A percentile compares a stretch with the other conserved stretches of the same genome.
phyloP scores from a whole-genome alignment of 495 filamentous ascomycete genomes.

The Astrothelium macrocarpum region DNA sequence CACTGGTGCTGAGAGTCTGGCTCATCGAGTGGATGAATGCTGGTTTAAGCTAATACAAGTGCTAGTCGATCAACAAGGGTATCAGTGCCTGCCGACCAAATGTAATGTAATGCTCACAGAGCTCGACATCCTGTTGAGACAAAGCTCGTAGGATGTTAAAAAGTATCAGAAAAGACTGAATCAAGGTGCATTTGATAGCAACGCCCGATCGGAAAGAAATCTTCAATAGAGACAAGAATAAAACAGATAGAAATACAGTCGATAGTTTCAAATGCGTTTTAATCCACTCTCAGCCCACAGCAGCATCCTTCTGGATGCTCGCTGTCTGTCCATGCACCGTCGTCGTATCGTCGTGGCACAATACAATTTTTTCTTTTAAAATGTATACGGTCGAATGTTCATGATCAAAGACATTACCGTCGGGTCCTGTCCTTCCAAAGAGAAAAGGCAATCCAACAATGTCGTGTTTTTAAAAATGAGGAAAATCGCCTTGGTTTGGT shows the following conservation, averaged over 20 bases:
- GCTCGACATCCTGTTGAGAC: background rate
- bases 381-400: background rate
- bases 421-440: background rate
- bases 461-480: background rate
- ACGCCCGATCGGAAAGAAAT: background rate
- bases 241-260: constrained; percentile 8
- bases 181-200: background rate
- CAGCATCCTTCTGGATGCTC: background rate
- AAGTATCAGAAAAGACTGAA: background rate
- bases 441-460: background rate
- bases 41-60: background rate
- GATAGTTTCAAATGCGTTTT: background rate
- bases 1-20: no score
- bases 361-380: background rate
- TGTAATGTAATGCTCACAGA: background rate
- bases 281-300: background rate
- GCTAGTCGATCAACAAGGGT: background rate
- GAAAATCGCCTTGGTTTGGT: background rate
- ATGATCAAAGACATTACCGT: background rate
- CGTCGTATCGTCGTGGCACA: background rate
- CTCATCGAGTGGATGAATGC: background rate
- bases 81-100: background rate
- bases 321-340: background rate
- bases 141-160: background rate
- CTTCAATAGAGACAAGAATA: constrained; percentile 11